Conservation (phyloP, 345 rosid genomes). For the Brassica nigra region DNA sequence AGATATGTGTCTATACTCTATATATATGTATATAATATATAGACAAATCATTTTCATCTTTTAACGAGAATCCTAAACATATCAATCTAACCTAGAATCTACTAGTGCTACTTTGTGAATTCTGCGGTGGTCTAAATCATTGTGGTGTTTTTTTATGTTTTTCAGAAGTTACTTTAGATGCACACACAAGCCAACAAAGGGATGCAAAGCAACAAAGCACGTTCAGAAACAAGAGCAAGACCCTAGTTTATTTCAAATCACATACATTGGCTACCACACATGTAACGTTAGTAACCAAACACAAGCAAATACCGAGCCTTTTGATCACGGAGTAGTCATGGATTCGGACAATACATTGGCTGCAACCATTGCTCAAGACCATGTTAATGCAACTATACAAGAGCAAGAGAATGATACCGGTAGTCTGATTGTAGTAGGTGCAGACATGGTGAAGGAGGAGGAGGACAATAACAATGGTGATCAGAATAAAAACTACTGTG, state of each 20-base stretch:
- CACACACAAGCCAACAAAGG: slow-evolving; percentile 70
- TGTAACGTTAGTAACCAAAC: slow-evolving; percentile 45
- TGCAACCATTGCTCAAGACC: background rate
- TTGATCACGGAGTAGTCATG: slow-evolving; percentile 12
- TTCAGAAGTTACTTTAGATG: slow-evolving; percentile 88
- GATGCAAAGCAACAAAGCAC: slow-evolving; percentile 70
- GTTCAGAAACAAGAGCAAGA: slow-evolving; percentile 66
- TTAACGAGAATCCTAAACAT: background rate
- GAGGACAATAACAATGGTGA: slow-evolving; percentile 15
- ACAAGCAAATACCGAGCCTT: slow-evolving; percentile 19
- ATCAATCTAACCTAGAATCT: background rate
- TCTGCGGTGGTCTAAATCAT: slow-evolving; percentile 18
- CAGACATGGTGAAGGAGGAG: slow-evolving; percentile 30
- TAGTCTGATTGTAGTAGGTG: background rate
- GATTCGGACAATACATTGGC: slow-evolving; percentile 20
- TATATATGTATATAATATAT: background rate
- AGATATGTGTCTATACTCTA: slow-evolving; percentile 7
- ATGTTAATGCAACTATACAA: slow-evolving; percentile 17
- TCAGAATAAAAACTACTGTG: slow-evolving; percentile 22
- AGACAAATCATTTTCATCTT: background rate
- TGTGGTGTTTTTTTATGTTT: slow-evolving; percentile 18
- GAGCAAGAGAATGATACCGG: slow-evolving; percentile 28
- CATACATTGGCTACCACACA: slow-evolving; percentile 67
- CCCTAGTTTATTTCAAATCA: slow-evolving; percentile 52
- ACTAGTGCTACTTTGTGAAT: background rate